Evolutionary conservation across 306 rosid species (phyloP), one percentile per base, ranked within the genome.

Genomic region (Trifolium fragiferum): DNA sequence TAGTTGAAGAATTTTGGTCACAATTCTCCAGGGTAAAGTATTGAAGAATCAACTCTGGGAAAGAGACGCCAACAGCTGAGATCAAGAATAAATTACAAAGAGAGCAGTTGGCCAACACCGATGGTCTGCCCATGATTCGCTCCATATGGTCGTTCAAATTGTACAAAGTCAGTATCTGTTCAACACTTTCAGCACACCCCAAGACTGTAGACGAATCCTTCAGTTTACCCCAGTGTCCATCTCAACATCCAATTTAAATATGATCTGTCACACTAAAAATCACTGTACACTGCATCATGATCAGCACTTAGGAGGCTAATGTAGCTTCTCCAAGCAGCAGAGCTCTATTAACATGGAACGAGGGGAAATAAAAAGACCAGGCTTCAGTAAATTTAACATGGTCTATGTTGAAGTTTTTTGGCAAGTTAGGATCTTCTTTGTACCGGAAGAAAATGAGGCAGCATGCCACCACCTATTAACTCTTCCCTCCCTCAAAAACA

Each of bases 381-480:
- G 72, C 80, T 74, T 55, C 68, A 63, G 70, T 80, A 72, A 82
- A 63, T 62, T 54, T 21, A 66, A 81, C 76, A 82, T 47, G 76
- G 78, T 65, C 60, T 72, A 62, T 53, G 76, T 68, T 30, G 46
- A 50, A 21, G 61, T 53, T 68, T 72, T 75, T 60, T 50, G 64
- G 77, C 73, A 77, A 47, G 82, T 41, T 74, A 76, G 77, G 73
- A 80, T 76, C 83, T 60, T 82, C 79, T 81, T 77, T 82, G 21
- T 58, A 70, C 59, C 46, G 63, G 80, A 82, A 67, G 80, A 85
- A 85, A 82, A 65, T 62, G 67, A 68, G 87, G 74, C 78, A 81
- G 81, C 44, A 60, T 43, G 35, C 75, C 20, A 61, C 75, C 72
- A 60, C 55, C 78, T 63, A 81, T 68, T 51, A 73, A 86, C 54